phyloP scores from a whole-genome alignment of 1,139 yeast species.

The Saccharomyces hybrid region DNA sequence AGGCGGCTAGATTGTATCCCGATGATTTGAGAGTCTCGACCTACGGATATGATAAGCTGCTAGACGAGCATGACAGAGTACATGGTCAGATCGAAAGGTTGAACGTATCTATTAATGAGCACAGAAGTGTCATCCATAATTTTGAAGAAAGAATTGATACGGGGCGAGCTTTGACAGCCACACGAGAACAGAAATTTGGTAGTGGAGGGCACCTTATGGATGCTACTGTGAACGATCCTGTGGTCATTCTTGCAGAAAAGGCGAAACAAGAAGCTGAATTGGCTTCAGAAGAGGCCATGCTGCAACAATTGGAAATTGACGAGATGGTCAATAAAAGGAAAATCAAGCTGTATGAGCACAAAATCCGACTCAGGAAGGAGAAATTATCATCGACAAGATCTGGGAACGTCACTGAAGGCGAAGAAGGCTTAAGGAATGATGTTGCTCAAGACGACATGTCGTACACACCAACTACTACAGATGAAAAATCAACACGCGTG shows the following conservation, averaged over 20 bases:
- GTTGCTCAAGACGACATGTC: background rate
- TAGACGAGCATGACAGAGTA: background rate
- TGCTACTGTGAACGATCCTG: slow-evolving; percentile 11
- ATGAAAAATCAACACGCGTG: background rate
- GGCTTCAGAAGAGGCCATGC: slow-evolving; percentile 19
- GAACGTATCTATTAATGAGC: background rate
- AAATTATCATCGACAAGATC: slow-evolving; percentile 9
- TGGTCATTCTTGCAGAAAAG: slow-evolving; percentile 10
- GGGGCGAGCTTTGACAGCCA: background rate
- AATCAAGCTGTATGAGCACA: slow-evolving; percentile 14
- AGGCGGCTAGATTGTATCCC: background rate
- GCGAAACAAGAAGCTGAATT: slow-evolving; percentile 18
- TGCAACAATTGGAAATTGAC: slow-evolving; percentile 17
- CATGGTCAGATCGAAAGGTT: background rate
- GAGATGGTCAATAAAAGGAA: slow-evolving; percentile 17
- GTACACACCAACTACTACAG: background rate
- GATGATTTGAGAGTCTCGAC: background rate
- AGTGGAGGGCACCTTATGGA: slow-evolving; percentile 8
- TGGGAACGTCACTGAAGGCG: slow-evolving; percentile 9
- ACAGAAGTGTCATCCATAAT: background rate
- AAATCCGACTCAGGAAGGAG: slow-evolving; percentile 11
- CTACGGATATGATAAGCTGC: background rate
- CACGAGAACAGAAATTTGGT: background rate
- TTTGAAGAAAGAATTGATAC: background rate
- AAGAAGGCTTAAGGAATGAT: background rate